A percentile compares a stretch with the other conserved stretches of the same genome.
Evolutionary conservation across 768 basidiomycete genomes (phyloP).

Genomic region (Suillus paluster): DNA sequence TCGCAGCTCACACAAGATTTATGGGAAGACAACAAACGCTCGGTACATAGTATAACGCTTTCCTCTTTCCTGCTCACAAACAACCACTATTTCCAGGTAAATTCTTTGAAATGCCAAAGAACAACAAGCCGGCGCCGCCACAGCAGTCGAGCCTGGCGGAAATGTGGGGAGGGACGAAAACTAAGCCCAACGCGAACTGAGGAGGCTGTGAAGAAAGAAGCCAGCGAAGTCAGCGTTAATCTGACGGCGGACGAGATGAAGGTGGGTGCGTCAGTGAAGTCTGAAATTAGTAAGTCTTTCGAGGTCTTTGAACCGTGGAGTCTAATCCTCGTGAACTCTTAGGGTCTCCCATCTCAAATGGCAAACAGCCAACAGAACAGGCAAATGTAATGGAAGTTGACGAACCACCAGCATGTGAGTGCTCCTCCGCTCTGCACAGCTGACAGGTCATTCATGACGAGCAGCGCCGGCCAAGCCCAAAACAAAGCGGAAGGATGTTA

Average conservation of each 20-base stretch:
- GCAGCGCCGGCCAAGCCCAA: slow-evolving; percentile 35
- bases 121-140: slow-evolving; percentile 64
- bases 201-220: slow-evolving; percentile 27
- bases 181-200: slow-evolving; percentile 32
- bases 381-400: not conserved
- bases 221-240: slow-evolving; percentile 17
- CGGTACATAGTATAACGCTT: slow-evolving; percentile 40
- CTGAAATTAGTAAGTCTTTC: not conserved
- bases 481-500: slow-evolving; percentile 44
- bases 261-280: not conserved
- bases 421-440: too few species aligned
- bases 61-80: not conserved
- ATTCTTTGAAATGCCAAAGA: slow-evolving; percentile 77
- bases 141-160: slow-evolving; percentile 82
- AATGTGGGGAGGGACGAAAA: slow-evolving; percentile 67
- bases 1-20: slow-evolving; percentile 12
- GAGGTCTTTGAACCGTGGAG: not conserved
- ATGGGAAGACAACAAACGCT: slow-evolving; percentile 82
- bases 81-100: slow-evolving; percentile 50
- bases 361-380: not conserved
- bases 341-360: slow-evolving; percentile 1
- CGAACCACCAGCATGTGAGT: not conserved
- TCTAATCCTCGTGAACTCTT: not conserved
- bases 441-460: not conserved
- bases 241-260: not conserved